Conservation (phyloP, 2,329 filamentous ascomycete species). For the Zasmidium cellare region DNA sequence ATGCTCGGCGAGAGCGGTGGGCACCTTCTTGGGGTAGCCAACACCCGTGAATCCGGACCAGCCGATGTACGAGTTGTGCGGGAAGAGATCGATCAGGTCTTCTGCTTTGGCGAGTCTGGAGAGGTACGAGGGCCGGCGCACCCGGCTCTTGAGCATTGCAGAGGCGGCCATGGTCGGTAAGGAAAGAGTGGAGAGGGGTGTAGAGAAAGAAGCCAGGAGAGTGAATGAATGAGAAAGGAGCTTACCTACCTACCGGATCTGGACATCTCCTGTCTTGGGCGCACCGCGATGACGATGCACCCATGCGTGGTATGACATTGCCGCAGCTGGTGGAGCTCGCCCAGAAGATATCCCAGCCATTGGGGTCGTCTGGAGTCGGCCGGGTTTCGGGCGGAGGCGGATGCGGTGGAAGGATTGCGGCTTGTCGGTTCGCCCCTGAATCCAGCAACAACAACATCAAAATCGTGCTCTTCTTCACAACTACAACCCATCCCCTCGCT, state of each 20-base stretch:
- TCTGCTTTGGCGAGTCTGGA: slow-evolving; percentile 77
- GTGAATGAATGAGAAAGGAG: background rate
- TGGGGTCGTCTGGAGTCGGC: background rate
- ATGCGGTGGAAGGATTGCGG: background rate
- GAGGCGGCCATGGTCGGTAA: slow-evolving; percentile 35
- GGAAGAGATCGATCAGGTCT: slow-evolving; percentile 78
- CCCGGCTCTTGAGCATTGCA: slow-evolving; percentile 72
- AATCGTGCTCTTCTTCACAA: too few species aligned
- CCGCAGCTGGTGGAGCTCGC: too few species aligned
- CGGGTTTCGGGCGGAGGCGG: background rate
- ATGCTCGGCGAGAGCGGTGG: slow-evolving; percentile 80
- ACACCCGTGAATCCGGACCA: slow-evolving; percentile 92
- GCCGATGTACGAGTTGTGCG: slow-evolving; percentile 81
- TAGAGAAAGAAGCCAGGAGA: background rate
- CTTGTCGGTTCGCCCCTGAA: too few species aligned
- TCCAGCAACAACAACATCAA: too few species aligned
- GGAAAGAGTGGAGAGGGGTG: too few species aligned
- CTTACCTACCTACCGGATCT: background rate
- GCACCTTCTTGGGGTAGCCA: slow-evolving; percentile 66
- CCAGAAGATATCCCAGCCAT: background rate
- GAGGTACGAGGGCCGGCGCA: slow-evolving; percentile 74
- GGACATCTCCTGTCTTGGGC: background rate
- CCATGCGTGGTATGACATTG: background rate
- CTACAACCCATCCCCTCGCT: too few species aligned
- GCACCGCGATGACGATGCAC: background rate